Percentiles rank a stretch among this genome's conserved stretches.
Conservation (phyloP, 2,329 filamentous ascomycete genomes). For the Colletotrichum tofieldiae region DNA sequence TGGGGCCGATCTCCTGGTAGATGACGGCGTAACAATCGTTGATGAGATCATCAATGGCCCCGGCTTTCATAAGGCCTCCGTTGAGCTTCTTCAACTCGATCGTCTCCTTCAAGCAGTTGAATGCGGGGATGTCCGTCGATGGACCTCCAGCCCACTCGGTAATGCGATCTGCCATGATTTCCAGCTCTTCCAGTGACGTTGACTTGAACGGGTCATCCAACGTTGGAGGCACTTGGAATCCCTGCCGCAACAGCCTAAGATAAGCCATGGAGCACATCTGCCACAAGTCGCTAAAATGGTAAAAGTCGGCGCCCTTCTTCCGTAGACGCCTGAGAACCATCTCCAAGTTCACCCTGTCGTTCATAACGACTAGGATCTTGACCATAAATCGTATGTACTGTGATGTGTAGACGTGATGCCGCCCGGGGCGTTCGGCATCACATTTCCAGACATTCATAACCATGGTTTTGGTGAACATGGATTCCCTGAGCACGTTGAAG, state of each 20-base stretch:
- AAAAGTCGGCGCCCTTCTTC: conserved; percentile 84
- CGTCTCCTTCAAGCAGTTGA: conserved; percentile 71
- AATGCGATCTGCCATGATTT: conserved; percentile 69
- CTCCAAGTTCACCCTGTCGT: conserved; percentile 84
- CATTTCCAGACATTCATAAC: conserved; percentile 96
- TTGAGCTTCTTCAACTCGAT: conserved; percentile 82
- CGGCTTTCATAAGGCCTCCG: conserved; percentile 86
- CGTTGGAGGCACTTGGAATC: conserved; percentile 61
- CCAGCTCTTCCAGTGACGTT: conserved; percentile 70
- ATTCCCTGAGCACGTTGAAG: conserved; percentile 80
- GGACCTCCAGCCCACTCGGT: conserved; percentile 67
- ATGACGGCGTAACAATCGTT: conserved; percentile 89
- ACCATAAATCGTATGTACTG: conserved; percentile 90
- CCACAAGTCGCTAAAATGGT: conserved; percentile 74
- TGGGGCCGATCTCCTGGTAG: conserved; percentile 77
- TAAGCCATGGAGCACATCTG: conserved; percentile 70
- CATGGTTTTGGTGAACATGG: conserved; percentile 93
- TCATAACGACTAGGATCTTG: conserved; percentile 79
- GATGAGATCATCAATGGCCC: conserved; percentile 92
- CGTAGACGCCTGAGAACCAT: conserved; percentile 84
- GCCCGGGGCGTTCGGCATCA: conserved; percentile 84
- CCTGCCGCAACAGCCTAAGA: conserved; percentile 66
- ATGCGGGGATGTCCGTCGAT: conserved; percentile 58
- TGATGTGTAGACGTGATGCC: conserved; percentile 93
- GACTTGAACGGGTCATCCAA: conserved; percentile 71